A percentile compares a stretch with the other conserved stretches of the same genome.
These are phyloP conservation scores for Geoglossum glabrum DNA, from an alignment of 495 filamentous ascomycete species.

Conservation along the genomic window DNA sequence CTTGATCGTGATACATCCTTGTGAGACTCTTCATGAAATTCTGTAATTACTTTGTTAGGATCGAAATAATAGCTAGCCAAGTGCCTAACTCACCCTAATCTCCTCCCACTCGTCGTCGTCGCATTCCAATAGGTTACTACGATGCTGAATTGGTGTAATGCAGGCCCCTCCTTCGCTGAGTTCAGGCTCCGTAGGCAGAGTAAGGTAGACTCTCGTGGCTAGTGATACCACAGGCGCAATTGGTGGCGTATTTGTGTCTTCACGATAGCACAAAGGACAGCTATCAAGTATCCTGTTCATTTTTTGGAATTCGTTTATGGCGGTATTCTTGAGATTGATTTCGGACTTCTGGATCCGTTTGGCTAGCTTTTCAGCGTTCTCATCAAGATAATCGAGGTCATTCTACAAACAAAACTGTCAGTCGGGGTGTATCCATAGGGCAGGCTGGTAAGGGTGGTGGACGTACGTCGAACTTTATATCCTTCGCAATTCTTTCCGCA, in stretches of 20 bases:
- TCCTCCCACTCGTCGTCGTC: conserved; percentile 99
- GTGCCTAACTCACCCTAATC: conserved; percentile 34
- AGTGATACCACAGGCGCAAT: conserved; percentile 76
- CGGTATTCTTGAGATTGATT: conserved; percentile 69
- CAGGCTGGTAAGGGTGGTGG: neutral
- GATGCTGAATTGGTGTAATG: conserved; percentile 79
- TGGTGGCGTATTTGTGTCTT: conserved; percentile 69
- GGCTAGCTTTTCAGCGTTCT: conserved; percentile 84
- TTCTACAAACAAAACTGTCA: conserved; percentile 31
- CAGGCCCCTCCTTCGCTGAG: conserved; percentile 63
- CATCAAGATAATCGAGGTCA: conserved; percentile 91
- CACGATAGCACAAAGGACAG: conserved; percentile 84
- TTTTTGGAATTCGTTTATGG: conserved; percentile 74
- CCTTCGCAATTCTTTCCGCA: conserved; percentile 81
- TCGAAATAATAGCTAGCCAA: neutral
- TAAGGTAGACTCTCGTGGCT: conserved; percentile 71
- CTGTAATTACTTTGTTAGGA: conserved; percentile 7
- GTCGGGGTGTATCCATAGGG: neutral
- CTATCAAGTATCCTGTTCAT: conserved; percentile 74
- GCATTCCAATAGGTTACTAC: conserved; percentile 79
- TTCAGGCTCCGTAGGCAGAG: conserved; percentile 78
- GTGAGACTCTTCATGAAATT: conserved; percentile 98
- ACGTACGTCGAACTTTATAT: conserved; percentile 64
- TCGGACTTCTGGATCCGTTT: conserved; percentile 74
- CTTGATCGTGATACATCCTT: conserved; percentile 79